Conservation (phyloP, 2,329 filamentous ascomycete genomes). For the Stachybotrys echinatus region DNA sequence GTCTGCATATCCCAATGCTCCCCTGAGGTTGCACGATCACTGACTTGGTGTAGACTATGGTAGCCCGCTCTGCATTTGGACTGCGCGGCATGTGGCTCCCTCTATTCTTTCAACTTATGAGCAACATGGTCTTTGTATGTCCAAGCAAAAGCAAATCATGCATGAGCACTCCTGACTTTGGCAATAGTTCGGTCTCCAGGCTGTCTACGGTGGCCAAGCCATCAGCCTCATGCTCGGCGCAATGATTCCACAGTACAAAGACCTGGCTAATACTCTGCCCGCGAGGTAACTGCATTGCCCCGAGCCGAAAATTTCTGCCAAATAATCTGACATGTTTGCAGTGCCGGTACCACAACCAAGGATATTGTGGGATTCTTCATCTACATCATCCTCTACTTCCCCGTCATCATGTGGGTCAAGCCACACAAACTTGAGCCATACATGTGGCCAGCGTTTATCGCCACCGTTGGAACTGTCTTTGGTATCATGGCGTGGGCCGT, state of each 20-base stretch:
- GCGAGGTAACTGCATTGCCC: no score
- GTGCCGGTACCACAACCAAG: conserved; percentile 1
- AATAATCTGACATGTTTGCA: neutral
- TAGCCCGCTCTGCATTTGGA: neutral
- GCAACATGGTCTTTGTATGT: neutral
- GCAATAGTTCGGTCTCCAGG: neutral
- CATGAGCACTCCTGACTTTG: neutral
- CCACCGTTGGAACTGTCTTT: conserved; percentile 1
- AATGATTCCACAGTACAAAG: neutral
- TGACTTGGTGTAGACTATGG: neutral
- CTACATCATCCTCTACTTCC: conserved; percentile 1
- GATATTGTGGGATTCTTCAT: conserved; percentile 2
- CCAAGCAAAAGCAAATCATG: neutral
- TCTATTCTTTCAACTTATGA: neutral
- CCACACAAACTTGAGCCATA: conserved; percentile 3
- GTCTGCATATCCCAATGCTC: neutral
- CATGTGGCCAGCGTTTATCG: conserved; percentile 3
- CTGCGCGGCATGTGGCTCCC: neutral
- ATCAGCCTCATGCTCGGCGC: conserved; percentile 2
- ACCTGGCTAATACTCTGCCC: neutral
- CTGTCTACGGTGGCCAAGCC: neutral
- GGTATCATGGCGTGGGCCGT: conserved; percentile 3
- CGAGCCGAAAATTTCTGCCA: no score
- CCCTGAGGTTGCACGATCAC: neutral
- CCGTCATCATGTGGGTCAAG: conserved; percentile 2